Evolutionary conservation across 2,329 filamentous ascomycete genomes (phyloP), one percentile per base, ranked within the genome.

Genomic region (Pyrenochaeta sp.): DNA sequence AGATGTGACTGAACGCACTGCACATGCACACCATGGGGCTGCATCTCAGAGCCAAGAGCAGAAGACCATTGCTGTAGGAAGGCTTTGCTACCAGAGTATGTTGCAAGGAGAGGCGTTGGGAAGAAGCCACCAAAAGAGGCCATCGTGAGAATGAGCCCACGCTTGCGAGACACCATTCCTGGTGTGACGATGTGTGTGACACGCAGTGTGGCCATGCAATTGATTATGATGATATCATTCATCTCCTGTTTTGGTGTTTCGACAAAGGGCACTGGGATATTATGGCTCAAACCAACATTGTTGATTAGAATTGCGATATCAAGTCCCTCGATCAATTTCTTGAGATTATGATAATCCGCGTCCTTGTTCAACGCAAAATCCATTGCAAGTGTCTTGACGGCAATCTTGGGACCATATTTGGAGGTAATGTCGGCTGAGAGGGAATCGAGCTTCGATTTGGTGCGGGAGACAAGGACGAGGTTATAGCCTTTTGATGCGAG

Each of bases 51-150:
- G 1, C 89, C 90, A 12, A 99, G 84, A 10, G 95, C 88, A 5
- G 87, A 90, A 63, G 90, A 97, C 95, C 95, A 99, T 72, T 96
- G 89, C 79, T 98, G 94, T 43, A 99, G 84, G 84, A 99, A 99
- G 1, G 95, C 94, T 81, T 99, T 99, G 85, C 90, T 95, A 63
- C 95, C 95, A 39, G 91, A 96, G 83, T 99, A 99, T 2, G 95
- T 98, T 11, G 95, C 95, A 39, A 99, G 85, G 49, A 95, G 87
- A 5, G 96, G 93, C 0, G 92, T 97, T 7, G 95, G 95, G 56
- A 95, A 86, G 78, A 96, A 89, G 63, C 95, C 96, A 58, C 90
- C 95, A 73, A 98, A 96, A 10, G 93, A 97, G 41, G 94, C 95
- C 93, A 99, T 97, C 53, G 94, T 99, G 49, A 99, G 82, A 69